Evolutionary conservation across 352 stramenopile species (phyloP), one percentile per base, ranked within the genome.

Genomic region (Phytophthora melonis): DNA sequence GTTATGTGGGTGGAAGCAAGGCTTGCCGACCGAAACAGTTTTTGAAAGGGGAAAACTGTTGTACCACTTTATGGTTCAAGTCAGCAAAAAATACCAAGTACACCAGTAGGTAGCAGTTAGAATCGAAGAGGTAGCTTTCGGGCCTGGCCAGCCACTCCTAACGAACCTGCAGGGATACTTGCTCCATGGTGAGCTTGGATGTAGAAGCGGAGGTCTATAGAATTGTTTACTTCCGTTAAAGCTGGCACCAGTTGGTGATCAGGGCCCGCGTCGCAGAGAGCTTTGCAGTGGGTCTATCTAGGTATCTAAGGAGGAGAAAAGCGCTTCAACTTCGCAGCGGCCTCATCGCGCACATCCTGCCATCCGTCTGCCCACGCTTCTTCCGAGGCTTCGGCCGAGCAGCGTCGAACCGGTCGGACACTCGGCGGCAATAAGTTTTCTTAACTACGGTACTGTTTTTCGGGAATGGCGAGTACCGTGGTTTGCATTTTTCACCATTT

Each of bases 201-300:
- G 45, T 27, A 53, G 45, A 53, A n/a, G 45, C 45, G n/a, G n/a
- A 53, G 18, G 25, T 23, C n/a, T 8, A 43, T 18, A 43, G 4
- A 43, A 18, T 50, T 50, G 43, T 50, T 50, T 50, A 50, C 43
- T 50, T 41, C 34, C 34, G 43, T 52, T 52, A 19, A 53, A 19
- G 5, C 6, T 53, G n/a, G n/a, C 45, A 53, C 47, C 47, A 54
- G 47, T 54, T 54, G 47, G n/a, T 27, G 47, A 54, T 16, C 47
- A 27, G 18, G 16, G 18, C 16, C 1, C 14, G 43, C 18, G 16
- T 50, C 18, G 43, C 43, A 23, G 47, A 19, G 18, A 54, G n/a
- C 47, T 54, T 14, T 54, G 47, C 47, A 16, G 19, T 14, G 47
- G 19, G 16, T 25, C 5, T 21, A 50, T 50, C 30, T 8, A 30